Evolutionary conservation across 2,329 filamentous ascomycete genomes (phyloP).

Genomic region (Alternaria infectoria): DNA sequence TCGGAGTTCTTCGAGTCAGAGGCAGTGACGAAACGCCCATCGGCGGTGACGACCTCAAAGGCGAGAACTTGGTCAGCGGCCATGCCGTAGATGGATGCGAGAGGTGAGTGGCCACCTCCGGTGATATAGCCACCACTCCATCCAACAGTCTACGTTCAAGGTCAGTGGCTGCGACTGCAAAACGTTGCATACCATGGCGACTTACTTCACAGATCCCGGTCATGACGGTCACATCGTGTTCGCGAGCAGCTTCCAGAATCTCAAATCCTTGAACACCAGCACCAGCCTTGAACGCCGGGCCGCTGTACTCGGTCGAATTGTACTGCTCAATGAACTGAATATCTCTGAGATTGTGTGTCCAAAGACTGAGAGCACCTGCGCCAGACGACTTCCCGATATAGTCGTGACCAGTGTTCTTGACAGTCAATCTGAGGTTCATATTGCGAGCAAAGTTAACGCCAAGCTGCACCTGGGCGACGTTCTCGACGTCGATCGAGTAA

Average conservation of each 20-base stretch:
- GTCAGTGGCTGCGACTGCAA: not conserved
- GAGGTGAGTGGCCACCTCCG: constrained; percentile 33
- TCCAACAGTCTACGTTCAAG: constrained; percentile 35
- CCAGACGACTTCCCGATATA: constrained; percentile 33
- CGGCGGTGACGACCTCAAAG: constrained; percentile 31
- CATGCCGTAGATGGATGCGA: constrained; percentile 26
- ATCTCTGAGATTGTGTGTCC: constrained; percentile 39
- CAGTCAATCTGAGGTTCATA: constrained; percentile 23
- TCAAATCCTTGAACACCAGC: constrained; percentile 34
- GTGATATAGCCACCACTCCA: constrained; percentile 7
- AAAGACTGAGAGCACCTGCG: constrained; percentile 32
- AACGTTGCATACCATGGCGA: constrained; percentile 17
- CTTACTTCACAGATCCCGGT: constrained; percentile 22
- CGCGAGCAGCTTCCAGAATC: constrained; percentile 21
- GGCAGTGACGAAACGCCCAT: constrained; percentile 30
- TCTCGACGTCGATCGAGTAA: constrained; percentile 22
- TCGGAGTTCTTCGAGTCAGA: constrained; percentile 20
- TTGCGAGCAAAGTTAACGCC: constrained; percentile 27
- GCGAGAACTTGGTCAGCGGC: constrained; percentile 34
- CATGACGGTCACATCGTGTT: constrained; percentile 31
- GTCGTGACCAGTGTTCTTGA: constrained; percentile 29
- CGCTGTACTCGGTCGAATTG: constrained; percentile 17
- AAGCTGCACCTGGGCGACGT: constrained; percentile 23
- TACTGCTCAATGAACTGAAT: constrained; percentile 20
- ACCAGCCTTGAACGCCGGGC: constrained; percentile 30